phyloP scores from a whole-genome alignment of 345 rosid genomes.

The Nephelium lappaceum region DNA sequence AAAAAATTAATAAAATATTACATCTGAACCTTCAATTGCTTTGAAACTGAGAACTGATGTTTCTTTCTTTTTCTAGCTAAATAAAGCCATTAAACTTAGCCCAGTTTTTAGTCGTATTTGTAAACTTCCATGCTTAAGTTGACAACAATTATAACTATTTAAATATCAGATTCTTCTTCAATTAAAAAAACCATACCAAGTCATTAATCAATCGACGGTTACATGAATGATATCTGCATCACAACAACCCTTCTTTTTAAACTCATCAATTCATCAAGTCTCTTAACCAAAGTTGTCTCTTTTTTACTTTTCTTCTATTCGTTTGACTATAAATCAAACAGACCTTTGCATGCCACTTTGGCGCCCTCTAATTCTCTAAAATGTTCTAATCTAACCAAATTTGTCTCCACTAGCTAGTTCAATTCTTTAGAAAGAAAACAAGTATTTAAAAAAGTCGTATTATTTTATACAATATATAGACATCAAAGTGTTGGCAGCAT shows the following conservation, averaged over 20 bases:
- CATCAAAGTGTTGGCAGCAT: background rate
- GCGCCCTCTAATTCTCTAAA: background rate
- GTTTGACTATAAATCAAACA: background rate
- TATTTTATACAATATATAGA: background rate
- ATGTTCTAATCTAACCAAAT: background rate
- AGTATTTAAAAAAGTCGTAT: background rate
- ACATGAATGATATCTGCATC: background rate
- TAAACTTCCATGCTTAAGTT: background rate
- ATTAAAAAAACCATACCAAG: background rate
- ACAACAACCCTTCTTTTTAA: background rate
- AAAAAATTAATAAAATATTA: too few relatives aligned
- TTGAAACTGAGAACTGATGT: too few relatives aligned
- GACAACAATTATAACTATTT: background rate
- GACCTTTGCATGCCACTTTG: slow-evolving; percentile 9
- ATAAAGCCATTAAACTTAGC: too few relatives aligned
- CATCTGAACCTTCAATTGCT: too few relatives aligned
- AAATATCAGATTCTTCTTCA: background rate
- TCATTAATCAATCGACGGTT: background rate
- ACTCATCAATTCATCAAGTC: background rate
- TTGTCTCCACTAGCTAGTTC: background rate
- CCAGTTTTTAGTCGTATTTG: too few relatives aligned
- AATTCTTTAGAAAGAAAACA: background rate
- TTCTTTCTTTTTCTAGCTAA: too few relatives aligned
- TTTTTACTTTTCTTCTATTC: background rate
- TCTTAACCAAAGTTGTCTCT: background rate